A percentile compares a stretch with the other conserved stretches of the same genome.
Evolutionary conservation across 306 rosid species (phyloP).

Genomic region (Quercus parvula): DNA sequence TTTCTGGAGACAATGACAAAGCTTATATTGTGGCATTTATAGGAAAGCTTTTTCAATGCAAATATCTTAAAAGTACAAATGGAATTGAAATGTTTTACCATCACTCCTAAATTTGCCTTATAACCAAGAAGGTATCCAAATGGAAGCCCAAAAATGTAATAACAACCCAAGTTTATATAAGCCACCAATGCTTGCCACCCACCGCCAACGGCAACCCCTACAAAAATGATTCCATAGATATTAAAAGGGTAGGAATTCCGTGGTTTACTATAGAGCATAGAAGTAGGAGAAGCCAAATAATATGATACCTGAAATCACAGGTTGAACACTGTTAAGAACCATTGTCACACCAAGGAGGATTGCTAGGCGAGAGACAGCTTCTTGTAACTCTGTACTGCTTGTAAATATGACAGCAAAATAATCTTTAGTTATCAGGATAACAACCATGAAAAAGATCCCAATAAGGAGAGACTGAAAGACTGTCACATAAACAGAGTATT

Average conservation of each 20-base stretch:
- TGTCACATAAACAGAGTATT: slow-evolving; percentile 67
- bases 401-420: slow-evolving; percentile 63
- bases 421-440: slow-evolving; percentile 49
- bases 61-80: neutral
- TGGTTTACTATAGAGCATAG: neutral
- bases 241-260: neutral
- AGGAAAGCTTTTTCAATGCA: neutral
- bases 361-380: slow-evolving; percentile 57
- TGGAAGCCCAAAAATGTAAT: slow-evolving; percentile 80
- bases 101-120: slow-evolving; percentile 50
- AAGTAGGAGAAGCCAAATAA: neutral
- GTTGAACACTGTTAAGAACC: slow-evolving; percentile 84
- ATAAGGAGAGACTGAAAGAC: slow-evolving; percentile 63
- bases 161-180: slow-evolving; percentile 70
- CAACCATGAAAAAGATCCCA: slow-evolving; percentile 52
- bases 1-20: neutral
- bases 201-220: slow-evolving; percentile 94
- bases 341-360: slow-evolving; percentile 67
- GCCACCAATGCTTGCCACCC: slow-evolving; percentile 94
- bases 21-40: too few species aligned
- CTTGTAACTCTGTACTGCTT: slow-evolving; percentile 38
- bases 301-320: slow-evolving; percentile 72
- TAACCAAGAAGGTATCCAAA: slow-evolving; percentile 72
- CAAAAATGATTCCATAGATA: slow-evolving; percentile 5
- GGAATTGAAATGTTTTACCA: slow-evolving; percentile 35